Percentiles rank a stretch among this genome's conserved stretches.
phyloP scores from a whole-genome alignment of 345 rosid species.

The Salix udensis region DNA sequence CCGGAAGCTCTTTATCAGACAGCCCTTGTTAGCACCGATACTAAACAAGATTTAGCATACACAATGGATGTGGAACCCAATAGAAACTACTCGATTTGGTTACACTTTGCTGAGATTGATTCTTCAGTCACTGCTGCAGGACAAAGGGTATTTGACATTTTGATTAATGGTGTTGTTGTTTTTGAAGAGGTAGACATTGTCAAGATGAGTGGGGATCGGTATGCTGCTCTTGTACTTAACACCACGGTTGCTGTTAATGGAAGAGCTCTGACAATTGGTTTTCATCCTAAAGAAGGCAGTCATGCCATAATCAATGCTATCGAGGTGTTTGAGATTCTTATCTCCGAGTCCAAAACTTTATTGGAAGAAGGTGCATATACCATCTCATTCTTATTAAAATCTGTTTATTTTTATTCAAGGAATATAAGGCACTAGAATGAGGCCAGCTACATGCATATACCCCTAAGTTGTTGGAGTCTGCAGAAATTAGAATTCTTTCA shows the following conservation, averaged over 20 bases:
- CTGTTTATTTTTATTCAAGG: background rate
- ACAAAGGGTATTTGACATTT: conserved; percentile 73
- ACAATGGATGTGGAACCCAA: conserved; percentile 89
- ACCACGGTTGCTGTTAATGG: conserved; percentile 73
- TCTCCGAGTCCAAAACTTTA: conserved; percentile 65
- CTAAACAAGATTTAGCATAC: conserved; percentile 60
- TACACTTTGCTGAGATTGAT: conserved; percentile 96
- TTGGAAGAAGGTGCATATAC: conserved; percentile 64
- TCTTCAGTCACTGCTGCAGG: conserved; percentile 51
- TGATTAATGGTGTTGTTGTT: conserved; percentile 58
- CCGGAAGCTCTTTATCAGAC: conserved; percentile 83
- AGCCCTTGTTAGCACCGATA: conserved; percentile 65
- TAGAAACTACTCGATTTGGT: conserved; percentile 83
- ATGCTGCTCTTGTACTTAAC: conserved; percentile 78
- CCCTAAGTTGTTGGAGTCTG: too few relatives aligned
- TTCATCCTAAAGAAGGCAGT: conserved; percentile 61
- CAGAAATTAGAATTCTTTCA: too few relatives aligned
- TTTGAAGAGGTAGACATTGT: conserved; percentile 62
- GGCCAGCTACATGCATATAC: background rate
- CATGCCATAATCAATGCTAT: conserved; percentile 81
- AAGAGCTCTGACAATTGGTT: conserved; percentile 62
- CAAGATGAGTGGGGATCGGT: conserved; percentile 59
- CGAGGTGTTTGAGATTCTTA: conserved; percentile 78
- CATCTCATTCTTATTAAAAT: background rate
- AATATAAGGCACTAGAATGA: background rate